A percentile compares a stretch with the other conserved stretches of the same genome.
Conservation (phyloP, 129 eudicot genomes). For the Centaurea solstitialis region DNA sequence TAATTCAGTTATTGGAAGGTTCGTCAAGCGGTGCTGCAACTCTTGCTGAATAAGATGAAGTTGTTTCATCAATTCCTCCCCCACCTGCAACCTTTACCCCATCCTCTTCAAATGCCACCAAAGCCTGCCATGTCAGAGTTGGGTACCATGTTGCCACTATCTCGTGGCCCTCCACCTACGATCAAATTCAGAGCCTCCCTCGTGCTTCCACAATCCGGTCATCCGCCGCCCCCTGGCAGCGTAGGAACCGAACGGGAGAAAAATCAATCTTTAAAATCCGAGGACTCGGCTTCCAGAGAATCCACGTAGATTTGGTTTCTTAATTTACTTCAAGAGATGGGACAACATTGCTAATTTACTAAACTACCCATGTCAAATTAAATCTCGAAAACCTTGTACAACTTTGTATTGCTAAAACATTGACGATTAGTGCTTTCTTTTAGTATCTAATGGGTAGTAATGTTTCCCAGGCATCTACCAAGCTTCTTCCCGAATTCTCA, state of each 20-base stretch:
- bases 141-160: constrained; percentile 48
- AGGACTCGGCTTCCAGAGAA: constrained; percentile 41
- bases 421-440: background rate
- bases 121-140: constrained; percentile 52
- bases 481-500: constrained; percentile 27
- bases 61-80: constrained; percentile 55
- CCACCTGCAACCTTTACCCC: constrained; percentile 48
- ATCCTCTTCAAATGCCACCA: constrained; percentile 86
- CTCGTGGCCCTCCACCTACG: constrained; percentile 69
- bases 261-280: constrained; percentile 44
- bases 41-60: constrained; percentile 58
- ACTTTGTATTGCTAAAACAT: no score
- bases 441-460: background rate
- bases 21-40: constrained; percentile 74
- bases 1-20: constrained; percentile 66
- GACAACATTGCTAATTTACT: no score
- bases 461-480: constrained; percentile 40
- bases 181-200: constrained; percentile 44
- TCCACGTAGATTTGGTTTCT: constrained; percentile 38
- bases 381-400: no score
- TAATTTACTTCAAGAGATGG: background rate
- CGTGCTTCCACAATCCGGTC: constrained; percentile 61
- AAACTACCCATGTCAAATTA: no score
- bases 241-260: constrained; percentile 47
- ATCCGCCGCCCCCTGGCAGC: constrained; percentile 69